Evolutionary conservation across 2,329 filamentous ascomycete genomes (phyloP), one percentile per base, ranked within the genome.

Genomic region (Chaetothyriales sp.): DNA sequence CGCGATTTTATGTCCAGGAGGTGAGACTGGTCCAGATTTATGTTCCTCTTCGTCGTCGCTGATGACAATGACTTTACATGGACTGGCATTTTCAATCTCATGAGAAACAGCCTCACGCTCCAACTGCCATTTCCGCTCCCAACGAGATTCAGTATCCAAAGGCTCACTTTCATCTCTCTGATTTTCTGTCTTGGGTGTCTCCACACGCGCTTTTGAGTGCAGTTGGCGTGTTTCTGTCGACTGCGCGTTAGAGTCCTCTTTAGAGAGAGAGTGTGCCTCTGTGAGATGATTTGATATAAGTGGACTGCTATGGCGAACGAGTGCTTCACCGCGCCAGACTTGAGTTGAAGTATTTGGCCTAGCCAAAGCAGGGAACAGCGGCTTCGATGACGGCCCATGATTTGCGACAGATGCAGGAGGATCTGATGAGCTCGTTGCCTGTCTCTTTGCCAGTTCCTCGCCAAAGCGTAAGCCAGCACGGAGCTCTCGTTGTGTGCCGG

Each of bases 41-140:
- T 46, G 50, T 19, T 58, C 55, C 5, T 44, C 60, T 44, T 60
- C 60, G 18, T 64, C 61, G 56, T 70, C 69, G 46, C 68, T 62
- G 54, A 75, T 67, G 28, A 72, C 65, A 54, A 74, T 70, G 40
- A 73, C 65, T 51, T 70, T 65, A 46, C 64, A 68, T 10, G 65
- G 60, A 49, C 68, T 71, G 13, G 71, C 68, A 59, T 66, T 63
- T 22, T 69, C 60, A 46, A 73, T 73, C 48, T 72, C 63, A 19
- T 63, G 65, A 52, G 70, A 71, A 22, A 73, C 64, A 9, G 64
- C 65, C 51, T 72, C 68, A 52, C 71, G 67, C 58, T 73, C 70
- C 18, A 63, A 62, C 52, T 73, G 71, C 69, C 69, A 73, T 55
- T 70, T 64, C 33, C 57, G 63, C 62, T 72, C 66, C 22, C 65